Percentiles rank a stretch among this genome's conserved stretches.
phyloP scores from a whole-genome alignment of 2,329 filamentous ascomycete species.

The Calonectria multiphialidica region DNA sequence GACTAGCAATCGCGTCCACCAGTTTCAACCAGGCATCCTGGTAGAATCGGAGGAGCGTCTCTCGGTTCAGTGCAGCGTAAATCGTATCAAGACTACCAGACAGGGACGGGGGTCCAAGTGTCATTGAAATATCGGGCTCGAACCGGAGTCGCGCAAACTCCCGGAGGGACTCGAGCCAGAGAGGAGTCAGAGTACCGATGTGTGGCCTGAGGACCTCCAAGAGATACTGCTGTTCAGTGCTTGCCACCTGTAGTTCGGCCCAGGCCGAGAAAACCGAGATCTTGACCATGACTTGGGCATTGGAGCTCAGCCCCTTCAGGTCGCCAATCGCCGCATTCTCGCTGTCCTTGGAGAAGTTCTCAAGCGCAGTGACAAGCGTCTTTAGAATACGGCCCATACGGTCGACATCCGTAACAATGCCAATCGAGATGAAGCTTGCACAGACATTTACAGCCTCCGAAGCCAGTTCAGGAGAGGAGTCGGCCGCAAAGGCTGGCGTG shows the following conservation, averaged over 20 bases:
- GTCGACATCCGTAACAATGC: slow-evolving; percentile 96
- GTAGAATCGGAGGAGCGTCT: slow-evolving; percentile 95
- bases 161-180: slow-evolving; percentile 93
- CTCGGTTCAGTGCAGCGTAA: slow-evolving; percentile 93
- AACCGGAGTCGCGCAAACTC: slow-evolving; percentile 95
- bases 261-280: slow-evolving; percentile 97
- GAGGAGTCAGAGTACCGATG: slow-evolving; percentile 87
- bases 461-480: slow-evolving; percentile 95
- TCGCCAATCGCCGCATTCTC: slow-evolving; percentile 93
- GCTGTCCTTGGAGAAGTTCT: slow-evolving; percentile 87
- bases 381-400: slow-evolving; percentile 99
- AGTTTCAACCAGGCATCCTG: slow-evolving; percentile 97
- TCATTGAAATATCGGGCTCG: slow-evolving; percentile 97
- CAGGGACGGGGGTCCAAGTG: slow-evolving; percentile 81
- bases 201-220: slow-evolving; percentile 90
- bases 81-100: slow-evolving; percentile 92
- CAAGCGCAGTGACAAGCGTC: slow-evolving; percentile 88
- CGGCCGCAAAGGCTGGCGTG: slow-evolving; percentile 94
- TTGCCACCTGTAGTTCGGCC: slow-evolving; percentile 97
- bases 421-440: slow-evolving; percentile 96
- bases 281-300: slow-evolving; percentile 98
- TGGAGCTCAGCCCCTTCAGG: slow-evolving; percentile 90
- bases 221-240: slow-evolving; percentile 90
- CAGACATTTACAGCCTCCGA: slow-evolving; percentile 98
- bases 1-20: slow-evolving; percentile 95